Conservation (phyloP, 768 basidiomycete species). For the Kwoniella sp. region DNA sequence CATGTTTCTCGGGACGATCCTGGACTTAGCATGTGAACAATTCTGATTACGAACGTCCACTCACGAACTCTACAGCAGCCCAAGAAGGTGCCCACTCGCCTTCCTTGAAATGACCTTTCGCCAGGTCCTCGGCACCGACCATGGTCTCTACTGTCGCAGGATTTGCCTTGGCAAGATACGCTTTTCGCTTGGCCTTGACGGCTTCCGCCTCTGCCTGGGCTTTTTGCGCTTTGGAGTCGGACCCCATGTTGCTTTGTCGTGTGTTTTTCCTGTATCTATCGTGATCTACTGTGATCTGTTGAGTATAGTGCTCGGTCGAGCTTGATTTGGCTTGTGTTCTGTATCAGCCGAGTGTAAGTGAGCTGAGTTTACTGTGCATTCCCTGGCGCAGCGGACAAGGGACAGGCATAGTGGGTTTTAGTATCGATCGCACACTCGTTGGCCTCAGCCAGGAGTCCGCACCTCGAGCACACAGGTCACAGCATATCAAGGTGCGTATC, state of each 20-base stretch:
- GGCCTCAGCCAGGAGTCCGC: too few species aligned
- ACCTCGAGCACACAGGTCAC: too few species aligned
- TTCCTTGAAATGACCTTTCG: conserved; percentile 38
- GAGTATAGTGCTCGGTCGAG: too few species aligned
- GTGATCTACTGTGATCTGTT: not conserved
- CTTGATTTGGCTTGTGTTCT: too few species aligned
- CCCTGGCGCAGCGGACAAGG: too few species aligned
- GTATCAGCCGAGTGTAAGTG: too few species aligned
- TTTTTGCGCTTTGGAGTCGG: not conserved
- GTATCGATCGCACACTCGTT: too few species aligned
- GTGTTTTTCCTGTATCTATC: not conserved
- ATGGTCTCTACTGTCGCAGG: conserved; percentile 35
- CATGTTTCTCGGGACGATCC: not conserved
- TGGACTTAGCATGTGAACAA: too few species aligned
- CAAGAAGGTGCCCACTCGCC: conserved; percentile 49
- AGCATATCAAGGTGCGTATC: too few species aligned
- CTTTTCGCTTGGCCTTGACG: conserved; percentile 30
- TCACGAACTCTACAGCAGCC: conserved; percentile 51
- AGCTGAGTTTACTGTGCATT: too few species aligned
- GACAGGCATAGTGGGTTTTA: too few species aligned
- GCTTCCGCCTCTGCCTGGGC: conserved; percentile 25
- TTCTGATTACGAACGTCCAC: conserved; percentile 11
- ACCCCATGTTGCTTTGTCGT: conserved; percentile 5
- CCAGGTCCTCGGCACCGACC: conserved; percentile 31
- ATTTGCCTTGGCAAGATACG: conserved; percentile 31